Evolutionary conservation across 1,139 yeast genomes (phyloP).

Genomic region (Pichia sp.): DNA sequence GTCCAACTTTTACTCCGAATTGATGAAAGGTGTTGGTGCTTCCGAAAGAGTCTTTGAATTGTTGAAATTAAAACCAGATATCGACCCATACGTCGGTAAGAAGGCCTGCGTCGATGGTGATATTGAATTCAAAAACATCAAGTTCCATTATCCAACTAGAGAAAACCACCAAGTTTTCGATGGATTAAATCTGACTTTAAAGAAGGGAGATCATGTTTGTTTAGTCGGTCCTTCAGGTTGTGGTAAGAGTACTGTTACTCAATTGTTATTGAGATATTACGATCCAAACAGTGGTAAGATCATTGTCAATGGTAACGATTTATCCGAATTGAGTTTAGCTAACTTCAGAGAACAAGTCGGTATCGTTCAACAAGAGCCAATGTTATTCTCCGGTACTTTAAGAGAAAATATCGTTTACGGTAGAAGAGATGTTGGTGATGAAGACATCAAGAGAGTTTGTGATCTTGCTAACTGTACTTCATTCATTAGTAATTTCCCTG

Average conservation of each 20-base stretch:
- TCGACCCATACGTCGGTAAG: constrained; percentile 44
- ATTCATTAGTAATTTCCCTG: constrained; percentile 76
- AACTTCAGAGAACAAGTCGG: constrained; percentile 70
- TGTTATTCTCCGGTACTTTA: constrained; percentile 83
- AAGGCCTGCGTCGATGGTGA: constrained; percentile 43
- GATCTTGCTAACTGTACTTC: constrained; percentile 72
- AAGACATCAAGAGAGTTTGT: constrained; percentile 69
- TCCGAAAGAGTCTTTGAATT: constrained; percentile 57
- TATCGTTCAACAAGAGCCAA: constrained; percentile 92
- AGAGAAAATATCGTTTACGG: constrained; percentile 87
- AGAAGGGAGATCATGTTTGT: constrained; percentile 86
- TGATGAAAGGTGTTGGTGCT: constrained; percentile 65
- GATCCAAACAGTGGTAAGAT: constrained; percentile 72
- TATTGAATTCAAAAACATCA: constrained; percentile 63
- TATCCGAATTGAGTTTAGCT: constrained; percentile 68
- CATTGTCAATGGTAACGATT: constrained; percentile 65
- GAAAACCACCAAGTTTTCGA: constrained; percentile 69
- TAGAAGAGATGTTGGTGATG: constrained; percentile 53
- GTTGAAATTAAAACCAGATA: constrained; percentile 46
- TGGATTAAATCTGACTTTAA: constrained; percentile 60
- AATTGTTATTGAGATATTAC: constrained; percentile 75
- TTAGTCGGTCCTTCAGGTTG: constrained; percentile 98
- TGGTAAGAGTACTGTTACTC: constrained; percentile 90
- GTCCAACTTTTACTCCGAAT: constrained; percentile 57
- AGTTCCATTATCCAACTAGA: constrained; percentile 85